Base-by-base conservation (phyloP, 345 rosid genomes). In the Litchi chinensis region DNA sequence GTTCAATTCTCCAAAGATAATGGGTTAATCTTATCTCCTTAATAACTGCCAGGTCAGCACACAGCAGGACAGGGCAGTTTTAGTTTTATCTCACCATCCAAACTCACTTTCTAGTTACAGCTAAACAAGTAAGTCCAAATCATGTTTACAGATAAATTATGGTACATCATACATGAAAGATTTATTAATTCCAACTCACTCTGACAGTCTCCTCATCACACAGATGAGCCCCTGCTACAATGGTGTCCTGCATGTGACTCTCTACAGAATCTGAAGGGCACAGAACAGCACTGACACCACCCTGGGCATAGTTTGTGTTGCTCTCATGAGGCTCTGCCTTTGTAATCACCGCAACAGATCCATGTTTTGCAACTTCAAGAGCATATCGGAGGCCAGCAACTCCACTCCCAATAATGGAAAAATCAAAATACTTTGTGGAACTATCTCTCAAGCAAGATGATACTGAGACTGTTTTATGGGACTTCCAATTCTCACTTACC, bases 251-350 rank as follows among this genome's bases (percentile, higher is more conserved):
- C 97, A 96, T 86, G 86, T 96, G 99, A 85, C 94, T 96, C 89
- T 96, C 99, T 8, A 96, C 98, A 54, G 99, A 96, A 85, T 96
- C 99, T 62, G 87, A 83, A 76, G 97, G 95, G 69, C 97, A 96
- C 79, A 96, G 79, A 39, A 94, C 99, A 0, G 99, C 99, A 81
- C 98, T 96, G 78, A 94, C 98, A 71, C 99, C 99, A 24, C 98
- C 99, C 87, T 94, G 98, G 54, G 98, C 98, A 87, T 96, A 96
- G 87, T 90, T 94, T 68, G 99, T 96, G 88, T 91, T 94, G 87
- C 99, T 89, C 87, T 93, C 97, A 74, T 96, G 97, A 81, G 97
- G 98, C 87, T 96, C 98, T 6, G 94, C 99, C 89, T 94, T 94
- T 10, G 98, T 96, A 63, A 94, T 94, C 72, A 96, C 92, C 0